Conservation (phyloP, 345 rosid species). For the Raphanus sativus region DNA sequence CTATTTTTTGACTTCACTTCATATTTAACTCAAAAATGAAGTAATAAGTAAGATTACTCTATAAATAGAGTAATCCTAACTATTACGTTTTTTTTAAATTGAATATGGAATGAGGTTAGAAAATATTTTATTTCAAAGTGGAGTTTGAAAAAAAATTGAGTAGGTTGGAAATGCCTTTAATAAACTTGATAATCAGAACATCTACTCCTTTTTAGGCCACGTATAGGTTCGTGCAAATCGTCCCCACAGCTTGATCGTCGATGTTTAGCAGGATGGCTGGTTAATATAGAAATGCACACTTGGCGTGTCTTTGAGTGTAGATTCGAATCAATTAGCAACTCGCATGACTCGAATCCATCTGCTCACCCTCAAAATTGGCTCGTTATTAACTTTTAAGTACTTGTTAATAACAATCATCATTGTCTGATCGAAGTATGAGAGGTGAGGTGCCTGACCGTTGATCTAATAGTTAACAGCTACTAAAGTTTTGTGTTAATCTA, state of each 20-base stretch:
- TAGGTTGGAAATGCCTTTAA: too few species aligned
- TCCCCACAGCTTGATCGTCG: slow-evolving; percentile 1
- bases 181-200: background rate
- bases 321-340: background rate
- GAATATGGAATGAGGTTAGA: too few species aligned
- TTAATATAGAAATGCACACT: slow-evolving; percentile 16
- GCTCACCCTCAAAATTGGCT: background rate
- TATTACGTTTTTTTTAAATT: too few species aligned
- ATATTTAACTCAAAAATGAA: too few species aligned
- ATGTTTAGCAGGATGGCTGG: slow-evolving; percentile 16
- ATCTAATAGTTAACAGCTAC: slow-evolving; percentile 7
- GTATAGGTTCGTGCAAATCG: slow-evolving; percentile 15
- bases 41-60: too few species aligned
- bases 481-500: background rate
- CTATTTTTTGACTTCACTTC: too few species aligned
- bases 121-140: too few species aligned
- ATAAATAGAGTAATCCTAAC: too few species aligned
- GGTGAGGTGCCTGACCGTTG: slow-evolving; percentile 27
- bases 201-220: background rate
- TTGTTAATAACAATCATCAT: slow-evolving; percentile 8
- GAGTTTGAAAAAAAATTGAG: too few species aligned
- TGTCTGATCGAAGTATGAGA: background rate
- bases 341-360: slow-evolving; percentile 14
- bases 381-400: background rate
- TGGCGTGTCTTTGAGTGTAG: background rate